Conservation (phyloP, 768 basidiomycete genomes). For the Amanita rubescens region DNA sequence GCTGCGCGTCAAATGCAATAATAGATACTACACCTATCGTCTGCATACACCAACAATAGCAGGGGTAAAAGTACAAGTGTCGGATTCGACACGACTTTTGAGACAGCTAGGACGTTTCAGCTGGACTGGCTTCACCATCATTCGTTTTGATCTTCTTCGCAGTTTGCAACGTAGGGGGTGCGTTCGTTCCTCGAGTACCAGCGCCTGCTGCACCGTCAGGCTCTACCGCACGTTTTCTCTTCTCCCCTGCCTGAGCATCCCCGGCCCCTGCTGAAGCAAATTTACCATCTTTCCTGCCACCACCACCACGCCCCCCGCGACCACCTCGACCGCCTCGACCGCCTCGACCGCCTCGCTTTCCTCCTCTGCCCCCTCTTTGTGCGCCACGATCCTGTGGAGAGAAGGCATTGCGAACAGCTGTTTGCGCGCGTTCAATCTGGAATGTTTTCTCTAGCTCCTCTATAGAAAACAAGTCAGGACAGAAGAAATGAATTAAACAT, state of each 20-base stretch:
- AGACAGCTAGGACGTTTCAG: background rate
- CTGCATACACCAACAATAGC: no score
- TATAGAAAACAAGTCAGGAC: conserved; percentile 18
- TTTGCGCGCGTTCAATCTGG: conserved; percentile 67
- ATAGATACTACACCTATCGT: no score
- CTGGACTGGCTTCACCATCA: conserved; percentile 19
- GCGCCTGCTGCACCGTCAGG: conserved; percentile 71
- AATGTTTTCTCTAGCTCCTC: conserved; percentile 69
- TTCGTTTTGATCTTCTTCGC: conserved; percentile 41
- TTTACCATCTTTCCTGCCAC: conserved; percentile 40
- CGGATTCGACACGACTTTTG: background rate
- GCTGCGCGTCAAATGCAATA: no score
- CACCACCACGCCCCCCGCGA: conserved; percentile 26
- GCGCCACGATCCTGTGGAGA: conserved; percentile 20
- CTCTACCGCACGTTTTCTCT: conserved; percentile 70
- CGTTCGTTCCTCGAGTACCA: conserved; percentile 55
- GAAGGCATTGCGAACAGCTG: conserved; percentile 50
- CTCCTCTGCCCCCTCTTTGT: conserved; percentile 14
- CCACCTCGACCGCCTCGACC: conserved; percentile 20
- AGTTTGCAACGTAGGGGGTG: conserved; percentile 42
- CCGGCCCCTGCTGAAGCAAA: conserved; percentile 32
- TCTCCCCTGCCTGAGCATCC: conserved; percentile 53
- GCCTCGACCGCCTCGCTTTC: conserved; percentile 21
- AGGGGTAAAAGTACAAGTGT: no score
- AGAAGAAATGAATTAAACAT: background rate